Evolutionary conservation across 148 eudicot genomes (phyloP), one percentile per base, ranked within the genome.

Genomic region (Linanthus parryae): DNA sequence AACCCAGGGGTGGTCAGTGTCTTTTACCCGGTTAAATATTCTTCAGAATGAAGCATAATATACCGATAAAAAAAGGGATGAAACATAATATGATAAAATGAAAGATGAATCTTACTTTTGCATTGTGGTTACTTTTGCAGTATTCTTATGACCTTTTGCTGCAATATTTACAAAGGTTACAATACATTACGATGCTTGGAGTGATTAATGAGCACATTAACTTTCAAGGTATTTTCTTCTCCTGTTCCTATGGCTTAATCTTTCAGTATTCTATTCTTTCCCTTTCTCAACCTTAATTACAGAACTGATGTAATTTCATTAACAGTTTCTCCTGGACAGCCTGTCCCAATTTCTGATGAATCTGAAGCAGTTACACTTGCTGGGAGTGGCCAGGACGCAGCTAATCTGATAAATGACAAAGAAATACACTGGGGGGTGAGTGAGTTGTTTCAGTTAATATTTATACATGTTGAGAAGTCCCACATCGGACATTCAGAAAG

Each of bases 351-450:
- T 57, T 68, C 81, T 30, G 98, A 92, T 51, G 98, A 87, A 51
- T 72, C 88, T 57, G 98, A 92, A 54, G 88, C 64, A 56, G 77
- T 92, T 55, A 81, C 90, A 7, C 84, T 92, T 57, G 78, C 87
- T 58, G 96, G 84, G 46, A 80, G 87, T 67, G 98, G 87, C 68
- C 94, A 84, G 68, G 98, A 92, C 66, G 81, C 89, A 35, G 85
- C 85, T 52, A 82, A 84, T 77, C 59, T 81, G 62, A 77, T 83
- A 66, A 92, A 87, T 66, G 90, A 87, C 81, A 92, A 81, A 73
- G 98, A 92, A 81, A 74, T 92, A 54, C 94, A 84, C 48, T 92
- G 98, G 98, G 98, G 98, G 71, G 95, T 86, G 65, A 76, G 95
- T 72, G 40, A 23, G 39, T 44, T 44, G 31, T 46, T 20, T 13